These are phyloP conservation scores for Vitis rupestris DNA, from an alignment of 164 flowering plant genomes.

Conservation along the genomic window DNA sequence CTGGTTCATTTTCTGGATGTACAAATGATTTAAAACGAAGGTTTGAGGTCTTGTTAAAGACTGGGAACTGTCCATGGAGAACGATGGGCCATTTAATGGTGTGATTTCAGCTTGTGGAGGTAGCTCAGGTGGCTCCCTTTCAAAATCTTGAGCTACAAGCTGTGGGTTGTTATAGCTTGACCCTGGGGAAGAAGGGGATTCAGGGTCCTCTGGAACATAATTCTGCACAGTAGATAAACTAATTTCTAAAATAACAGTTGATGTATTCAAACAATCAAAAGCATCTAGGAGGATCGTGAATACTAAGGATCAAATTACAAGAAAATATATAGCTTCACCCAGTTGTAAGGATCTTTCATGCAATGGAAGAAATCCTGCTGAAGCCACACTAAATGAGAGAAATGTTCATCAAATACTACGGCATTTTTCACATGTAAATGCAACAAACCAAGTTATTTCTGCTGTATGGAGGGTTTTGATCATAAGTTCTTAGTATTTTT, in stretches of 20 bases:
- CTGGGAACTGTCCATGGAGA: neutral
- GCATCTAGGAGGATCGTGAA: neutral
- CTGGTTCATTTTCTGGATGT: conserved; percentile 14
- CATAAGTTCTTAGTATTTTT: too few species aligned
- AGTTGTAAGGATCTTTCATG: neutral
- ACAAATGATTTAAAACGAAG: conserved; percentile 31
- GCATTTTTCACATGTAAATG: neutral
- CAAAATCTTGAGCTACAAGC: conserved; percentile 21
- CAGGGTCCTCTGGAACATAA: conserved; percentile 18
- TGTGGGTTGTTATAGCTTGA: conserved; percentile 32
- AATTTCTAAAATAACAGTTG: neutral
- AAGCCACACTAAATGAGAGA: neutral
- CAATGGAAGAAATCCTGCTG: neutral
- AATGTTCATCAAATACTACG: neutral
- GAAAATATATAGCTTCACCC: too few species aligned
- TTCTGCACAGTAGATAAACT: conserved; percentile 20
- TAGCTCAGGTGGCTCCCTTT: conserved; percentile 29
- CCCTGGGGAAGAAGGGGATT: conserved; percentile 35
- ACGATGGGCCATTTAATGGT: conserved; percentile 13
- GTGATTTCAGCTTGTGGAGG: conserved; percentile 34
- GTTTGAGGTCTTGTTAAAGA: conserved; percentile 20
- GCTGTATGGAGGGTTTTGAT: too few species aligned
- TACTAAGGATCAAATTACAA: neutral
- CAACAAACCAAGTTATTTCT: too few species aligned
- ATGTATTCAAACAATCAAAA: neutral